These are phyloP conservation scores for Cubamyces sp. DNA, from an alignment of 768 basidiomycete species.

Conservation along the genomic window DNA sequence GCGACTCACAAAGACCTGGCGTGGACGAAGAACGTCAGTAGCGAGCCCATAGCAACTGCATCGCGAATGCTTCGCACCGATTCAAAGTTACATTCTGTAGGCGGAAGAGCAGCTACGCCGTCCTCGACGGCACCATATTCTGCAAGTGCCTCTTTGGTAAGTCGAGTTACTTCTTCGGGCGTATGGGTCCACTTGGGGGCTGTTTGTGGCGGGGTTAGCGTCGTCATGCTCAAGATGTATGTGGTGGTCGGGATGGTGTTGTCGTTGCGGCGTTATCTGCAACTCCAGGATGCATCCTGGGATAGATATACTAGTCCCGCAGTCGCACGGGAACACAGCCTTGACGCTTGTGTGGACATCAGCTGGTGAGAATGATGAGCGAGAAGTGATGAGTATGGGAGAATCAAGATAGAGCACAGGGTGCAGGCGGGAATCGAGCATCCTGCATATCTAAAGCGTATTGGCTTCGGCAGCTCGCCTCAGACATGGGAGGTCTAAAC, in stretches of 20 bases:
- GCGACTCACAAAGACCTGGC: conserved; percentile 72
- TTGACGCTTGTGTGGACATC: too few relatives aligned
- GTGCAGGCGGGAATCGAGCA: too few relatives aligned
- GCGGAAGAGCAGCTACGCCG: conserved; percentile 57
- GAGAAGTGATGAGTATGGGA: too few relatives aligned
- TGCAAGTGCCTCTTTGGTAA: conserved; percentile 63
- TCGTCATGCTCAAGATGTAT: conserved; percentile 39
- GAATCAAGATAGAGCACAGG: too few relatives aligned
- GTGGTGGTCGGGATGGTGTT: too few relatives aligned
- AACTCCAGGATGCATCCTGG: too few relatives aligned
- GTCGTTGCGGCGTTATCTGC: too few relatives aligned
- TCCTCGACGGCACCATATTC: conserved; percentile 58
- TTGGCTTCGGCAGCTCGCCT: too few relatives aligned
- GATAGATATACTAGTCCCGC: not conserved
- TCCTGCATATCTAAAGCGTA: too few relatives aligned
- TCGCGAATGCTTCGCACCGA: conserved; percentile 50
- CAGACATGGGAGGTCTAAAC: too few relatives aligned
- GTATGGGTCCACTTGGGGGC: conserved; percentile 72
- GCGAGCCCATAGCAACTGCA: not conserved
- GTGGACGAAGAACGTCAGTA: not conserved
- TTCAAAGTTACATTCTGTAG: conserved; percentile 63
- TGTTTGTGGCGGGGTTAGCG: conserved; percentile 65
- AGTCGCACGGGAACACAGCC: too few relatives aligned
- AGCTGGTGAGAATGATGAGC: too few relatives aligned
- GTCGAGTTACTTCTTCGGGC: conserved; percentile 55